Evolutionary conservation across 2,329 filamentous ascomycete genomes (phyloP), one percentile per base, ranked within the genome.

Genomic region (Aspergillus fischeri): DNA sequence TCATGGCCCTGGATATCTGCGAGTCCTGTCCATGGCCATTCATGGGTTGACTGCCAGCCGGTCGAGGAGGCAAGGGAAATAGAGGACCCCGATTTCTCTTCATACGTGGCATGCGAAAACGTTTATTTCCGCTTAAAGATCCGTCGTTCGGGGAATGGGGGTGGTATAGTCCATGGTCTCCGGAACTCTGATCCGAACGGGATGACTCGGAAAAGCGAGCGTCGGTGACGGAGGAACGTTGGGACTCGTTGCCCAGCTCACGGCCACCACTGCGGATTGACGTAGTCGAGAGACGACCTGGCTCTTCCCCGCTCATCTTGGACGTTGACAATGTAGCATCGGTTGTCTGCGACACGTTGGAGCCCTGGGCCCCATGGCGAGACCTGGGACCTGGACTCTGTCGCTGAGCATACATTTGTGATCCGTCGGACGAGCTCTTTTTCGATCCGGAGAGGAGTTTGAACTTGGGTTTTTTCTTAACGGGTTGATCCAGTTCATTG

Each of bases 61-160:
- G 81, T 73, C 89, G 92, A 61, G 93, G 86, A 44, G 91, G 92
- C n/a, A 97, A 80, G 57, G 93, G 92, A 67, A 97, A 97, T 38
- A 97, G 78, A 3, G 90, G 84, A 28, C 85, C 87, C 58, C 89
- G 86, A 67, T 89, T 91, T 67, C 86, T 88, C 67, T 86, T 89
- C 61, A 91, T 83, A 53, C 91, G 88, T 35, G 88, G 85, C 61
- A 97, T 80, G 57, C 86, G 87, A 71, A 97, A 96, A 70, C 96
- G 91, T 27, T 88, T 88, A 24, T 83, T 89, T 38, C 83, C 86
- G 5, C 84, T 83, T 28, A 83, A 80, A 14, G 83, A 77, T 9
- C 82, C 85, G 61, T 89, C 85, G 10, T 86, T 87, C 6, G 85
- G 86, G 48, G 81, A 86, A 53, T 81, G 82, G 61, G 78, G 83